Conservation (phyloP, 2,329 filamentous ascomycete genomes). For the Rachicladosporium sp. region DNA sequence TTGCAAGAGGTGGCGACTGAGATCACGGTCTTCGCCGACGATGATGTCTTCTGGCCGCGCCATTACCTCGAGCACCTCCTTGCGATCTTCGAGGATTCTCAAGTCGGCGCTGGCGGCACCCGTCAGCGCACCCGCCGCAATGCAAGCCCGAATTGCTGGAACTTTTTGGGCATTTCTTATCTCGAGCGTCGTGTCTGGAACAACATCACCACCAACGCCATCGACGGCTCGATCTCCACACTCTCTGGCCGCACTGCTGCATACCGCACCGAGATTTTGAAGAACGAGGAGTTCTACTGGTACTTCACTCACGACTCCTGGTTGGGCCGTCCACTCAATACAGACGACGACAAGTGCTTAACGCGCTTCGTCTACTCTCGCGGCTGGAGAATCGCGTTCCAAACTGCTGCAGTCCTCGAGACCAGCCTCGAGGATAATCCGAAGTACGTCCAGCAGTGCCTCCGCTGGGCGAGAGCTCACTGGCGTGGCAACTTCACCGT, state of each 20-base stretch:
- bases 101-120: constrained; percentile 44
- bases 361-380: constrained; percentile 41
- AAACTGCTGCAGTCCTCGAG: constrained; percentile 39
- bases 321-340: constrained; percentile 37
- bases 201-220: constrained; percentile 40
- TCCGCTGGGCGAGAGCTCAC: constrained; percentile 47
- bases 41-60: constrained; percentile 24
- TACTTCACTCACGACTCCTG: constrained; percentile 41
- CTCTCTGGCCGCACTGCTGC: constrained; percentile 45
- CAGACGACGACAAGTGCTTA: constrained; percentile 51
- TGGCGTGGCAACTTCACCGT: constrained; percentile 44
- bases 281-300: constrained; percentile 29
- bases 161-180: constrained; percentile 48
- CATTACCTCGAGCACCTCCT: constrained; percentile 21
- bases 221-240: constrained; percentile 49
- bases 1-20: constrained; percentile 17
- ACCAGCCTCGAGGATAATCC: constrained; percentile 41
- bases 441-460: constrained; percentile 41
- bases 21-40: constrained; percentile 23
- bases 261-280: constrained; percentile 40
- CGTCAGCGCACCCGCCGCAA: constrained; percentile 41
- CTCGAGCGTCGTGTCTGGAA: constrained; percentile 53
- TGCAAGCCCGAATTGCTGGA: constrained; percentile 25
- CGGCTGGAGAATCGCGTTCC: constrained; percentile 44
- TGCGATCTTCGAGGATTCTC: constrained; percentile 30